Percentiles rank a stretch among this genome's conserved stretches.
Evolutionary conservation across 148 eudicot species (phyloP).

Genomic region (Nepenthes mirabilis): DNA sequence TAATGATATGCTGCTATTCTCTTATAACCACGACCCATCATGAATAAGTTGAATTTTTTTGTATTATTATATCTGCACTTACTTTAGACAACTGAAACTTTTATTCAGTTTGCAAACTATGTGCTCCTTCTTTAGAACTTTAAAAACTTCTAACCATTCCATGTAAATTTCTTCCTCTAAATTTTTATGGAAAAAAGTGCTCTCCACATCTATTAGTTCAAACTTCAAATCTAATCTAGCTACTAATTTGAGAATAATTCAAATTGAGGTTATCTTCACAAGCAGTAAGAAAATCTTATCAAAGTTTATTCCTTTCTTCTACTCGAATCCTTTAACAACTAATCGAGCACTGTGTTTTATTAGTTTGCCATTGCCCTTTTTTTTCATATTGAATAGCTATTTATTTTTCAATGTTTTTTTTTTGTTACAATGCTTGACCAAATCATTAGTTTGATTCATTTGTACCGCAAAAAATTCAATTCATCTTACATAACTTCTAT

Average conservation of each 20-base stretch:
- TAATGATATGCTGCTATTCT: slow-evolving; percentile 1
- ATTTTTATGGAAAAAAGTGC: slow-evolving; percentile 9
- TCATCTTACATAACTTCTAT: slow-evolving; percentile 12
- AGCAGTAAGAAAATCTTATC: slow-evolving; percentile 2
- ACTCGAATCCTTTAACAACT: slow-evolving; percentile 10
- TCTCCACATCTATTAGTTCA: slow-evolving; percentile 5
- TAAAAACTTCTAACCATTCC: slow-evolving; percentile 7
- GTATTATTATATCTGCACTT: slow-evolving; percentile 4
- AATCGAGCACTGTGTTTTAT: slow-evolving; percentile 9
- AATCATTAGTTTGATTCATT: slow-evolving; percentile 5
- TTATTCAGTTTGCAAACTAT: background rate
- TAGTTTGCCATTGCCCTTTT: background rate
- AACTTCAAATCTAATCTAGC: slow-evolving; percentile 4
- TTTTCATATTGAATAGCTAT: slow-evolving; percentile 7
- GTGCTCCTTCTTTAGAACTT: slow-evolving; percentile 2
- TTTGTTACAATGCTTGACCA: slow-evolving; percentile 9
- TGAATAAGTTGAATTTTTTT: slow-evolving; percentile 9
- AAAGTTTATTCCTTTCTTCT: slow-evolving; percentile 14
- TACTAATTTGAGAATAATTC: background rate
- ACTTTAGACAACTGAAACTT: slow-evolving; percentile 9
- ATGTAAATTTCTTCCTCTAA: slow-evolving; percentile 11
- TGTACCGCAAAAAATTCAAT: slow-evolving; percentile 5
- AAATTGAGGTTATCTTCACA: slow-evolving; percentile 10
- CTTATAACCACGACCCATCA: background rate
- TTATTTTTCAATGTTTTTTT: slow-evolving; percentile 10